phyloP scores from a whole-genome alignment of 108 stramenopile genomes.

The Skeletonema marinoi region DNA sequence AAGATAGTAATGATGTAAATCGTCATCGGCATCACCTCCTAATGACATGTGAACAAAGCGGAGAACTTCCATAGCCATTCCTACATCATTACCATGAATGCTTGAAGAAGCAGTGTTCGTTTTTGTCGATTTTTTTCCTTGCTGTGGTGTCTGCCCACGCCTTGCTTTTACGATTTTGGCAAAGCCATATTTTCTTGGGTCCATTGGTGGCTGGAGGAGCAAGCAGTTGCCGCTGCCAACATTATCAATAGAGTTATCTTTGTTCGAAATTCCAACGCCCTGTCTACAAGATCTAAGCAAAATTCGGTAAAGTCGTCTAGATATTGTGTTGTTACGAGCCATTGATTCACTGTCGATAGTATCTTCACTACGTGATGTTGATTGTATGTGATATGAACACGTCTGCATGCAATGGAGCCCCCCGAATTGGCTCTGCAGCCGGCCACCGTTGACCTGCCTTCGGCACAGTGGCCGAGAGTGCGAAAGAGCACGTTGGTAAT shows the following conservation, averaged over 20 bases:
- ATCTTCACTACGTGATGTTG: not conserved
- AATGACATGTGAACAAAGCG: slow-evolving; percentile 35
- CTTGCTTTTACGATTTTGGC: slow-evolving; percentile 25
- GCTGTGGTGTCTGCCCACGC: slow-evolving; percentile 1
- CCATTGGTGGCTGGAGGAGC: slow-evolving; percentile 42
- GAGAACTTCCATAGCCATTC: slow-evolving; percentile 49
- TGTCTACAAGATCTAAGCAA: slow-evolving; percentile 17
- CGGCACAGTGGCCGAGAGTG: not conserved
- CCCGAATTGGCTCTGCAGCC: not conserved
- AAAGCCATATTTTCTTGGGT: slow-evolving; percentile 37
- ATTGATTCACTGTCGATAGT: slow-evolving; percentile 14
- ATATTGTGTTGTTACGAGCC: slow-evolving; percentile 29
- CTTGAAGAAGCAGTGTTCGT: not conserved
- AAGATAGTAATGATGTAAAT: slow-evolving; percentile 45
- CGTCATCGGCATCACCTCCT: slow-evolving; percentile 38
- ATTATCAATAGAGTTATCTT: slow-evolving; percentile 2
- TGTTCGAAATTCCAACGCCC: slow-evolving; percentile 10
- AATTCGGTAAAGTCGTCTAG: slow-evolving; percentile 36
- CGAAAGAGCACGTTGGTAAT: not conserved
- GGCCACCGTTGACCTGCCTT: not conserved
- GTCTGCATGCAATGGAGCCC: too few species aligned
- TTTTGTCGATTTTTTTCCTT: not conserved
- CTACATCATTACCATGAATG: slow-evolving; percentile 25
- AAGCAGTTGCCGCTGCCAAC: slow-evolving; percentile 13
- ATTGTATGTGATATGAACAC: not conserved